These are phyloP conservation scores for Litchi chinensis DNA, from an alignment of 345 rosid genomes.

Conservation along the genomic window DNA sequence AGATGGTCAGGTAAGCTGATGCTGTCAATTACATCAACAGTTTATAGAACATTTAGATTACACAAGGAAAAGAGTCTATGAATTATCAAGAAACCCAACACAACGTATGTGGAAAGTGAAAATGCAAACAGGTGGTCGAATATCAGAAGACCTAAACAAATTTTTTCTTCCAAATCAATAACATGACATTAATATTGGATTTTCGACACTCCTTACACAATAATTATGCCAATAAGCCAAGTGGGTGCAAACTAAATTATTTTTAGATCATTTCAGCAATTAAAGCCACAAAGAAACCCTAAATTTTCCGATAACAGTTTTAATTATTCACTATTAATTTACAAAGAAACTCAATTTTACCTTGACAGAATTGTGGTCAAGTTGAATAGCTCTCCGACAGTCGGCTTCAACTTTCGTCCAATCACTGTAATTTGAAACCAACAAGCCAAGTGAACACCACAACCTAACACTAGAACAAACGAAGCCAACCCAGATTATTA, in stretches of 20 bases:
- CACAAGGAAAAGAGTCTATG: neutral
- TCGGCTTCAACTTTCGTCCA: conserved; percentile 87
- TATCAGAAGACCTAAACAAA: neutral
- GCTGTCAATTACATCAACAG: neutral
- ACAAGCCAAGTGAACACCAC: conserved; percentile 10
- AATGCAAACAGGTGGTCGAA: neutral
- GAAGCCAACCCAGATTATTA: no score
- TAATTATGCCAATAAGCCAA: neutral
- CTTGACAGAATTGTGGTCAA: conserved; percentile 70
- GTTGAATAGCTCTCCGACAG: conserved; percentile 73
- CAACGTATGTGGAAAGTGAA: neutral
- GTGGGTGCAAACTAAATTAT: neutral
- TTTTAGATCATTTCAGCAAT: no score
- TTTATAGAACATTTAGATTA: neutral
- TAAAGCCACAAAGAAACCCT: neutral
- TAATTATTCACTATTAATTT: no score
- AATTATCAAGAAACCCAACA: neutral
- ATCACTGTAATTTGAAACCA: conserved; percentile 48
- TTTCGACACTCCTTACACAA: neutral
- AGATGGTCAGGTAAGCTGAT: neutral
- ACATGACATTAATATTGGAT: neutral
- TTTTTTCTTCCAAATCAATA: no score
- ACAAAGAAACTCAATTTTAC: conserved; percentile 29
- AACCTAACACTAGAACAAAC: neutral
- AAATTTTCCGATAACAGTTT: no score